Conservation (phyloP, 2,329 filamentous ascomycete species). For the Pseudogymnoascus sp. region DNA sequence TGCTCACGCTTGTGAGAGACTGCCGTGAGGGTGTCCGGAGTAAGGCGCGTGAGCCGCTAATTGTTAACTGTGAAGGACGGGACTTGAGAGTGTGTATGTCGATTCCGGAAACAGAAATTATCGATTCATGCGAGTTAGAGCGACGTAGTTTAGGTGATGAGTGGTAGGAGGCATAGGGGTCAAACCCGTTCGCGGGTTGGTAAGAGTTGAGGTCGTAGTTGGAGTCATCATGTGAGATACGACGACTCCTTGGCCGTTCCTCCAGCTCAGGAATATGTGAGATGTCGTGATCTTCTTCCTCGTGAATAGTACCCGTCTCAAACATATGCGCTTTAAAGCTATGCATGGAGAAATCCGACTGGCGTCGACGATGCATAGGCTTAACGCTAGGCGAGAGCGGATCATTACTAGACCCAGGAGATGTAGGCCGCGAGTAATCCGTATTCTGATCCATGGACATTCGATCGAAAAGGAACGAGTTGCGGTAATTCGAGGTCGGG, state of each 20-base stretch:
- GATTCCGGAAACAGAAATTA: slow-evolving; percentile 78
- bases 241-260: slow-evolving; percentile 4
- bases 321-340: slow-evolving; percentile 3
- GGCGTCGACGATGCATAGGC: slow-evolving; percentile 45
- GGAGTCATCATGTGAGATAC: slow-evolving; percentile 13
- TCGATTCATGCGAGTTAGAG: slow-evolving; percentile 74
- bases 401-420: slow-evolving; percentile 67
- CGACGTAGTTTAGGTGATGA: slow-evolving; percentile 50
- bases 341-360: slow-evolving; percentile 46
- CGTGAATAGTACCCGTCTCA: slow-evolving; percentile 22
- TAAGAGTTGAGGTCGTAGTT: slow-evolving; percentile 12
- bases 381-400: slow-evolving; percentile 57
- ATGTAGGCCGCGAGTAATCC: slow-evolving; percentile 69
- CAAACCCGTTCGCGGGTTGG: slow-evolving; percentile 24
- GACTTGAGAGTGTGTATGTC: slow-evolving; percentile 79
- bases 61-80: slow-evolving; percentile 67
- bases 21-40: slow-evolving; percentile 41
- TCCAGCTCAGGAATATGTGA: slow-evolving; percentile 23
- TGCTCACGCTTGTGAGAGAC: slow-evolving; percentile 35
- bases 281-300: slow-evolving; percentile 30
- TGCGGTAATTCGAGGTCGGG: slow-evolving; percentile 65
- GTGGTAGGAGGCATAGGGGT: slow-evolving; percentile 29
- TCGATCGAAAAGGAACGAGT: slow-evolving; percentile 72
- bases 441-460: slow-evolving; percentile 48
- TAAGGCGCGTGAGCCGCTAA: slow-evolving; percentile 43